Conservation (phyloP, 2,329 filamentous ascomycete species). For the Curvularia sp. region DNA sequence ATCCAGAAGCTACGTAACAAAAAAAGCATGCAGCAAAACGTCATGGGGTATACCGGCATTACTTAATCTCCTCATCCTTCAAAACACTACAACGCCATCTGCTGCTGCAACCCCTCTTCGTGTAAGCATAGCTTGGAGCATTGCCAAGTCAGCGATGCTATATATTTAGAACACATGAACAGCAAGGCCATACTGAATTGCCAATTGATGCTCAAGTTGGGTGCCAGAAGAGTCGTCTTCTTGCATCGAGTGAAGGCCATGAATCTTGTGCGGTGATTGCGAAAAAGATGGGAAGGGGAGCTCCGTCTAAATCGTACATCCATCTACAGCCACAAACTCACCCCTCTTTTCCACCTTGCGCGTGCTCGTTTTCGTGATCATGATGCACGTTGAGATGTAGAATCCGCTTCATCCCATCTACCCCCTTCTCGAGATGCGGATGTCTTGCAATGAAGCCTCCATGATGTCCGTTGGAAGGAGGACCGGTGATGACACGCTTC, state of each 20-base stretch:
- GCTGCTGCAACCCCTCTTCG: background rate
- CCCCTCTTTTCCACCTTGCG: slow-evolving; percentile 20
- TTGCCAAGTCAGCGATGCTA: background rate
- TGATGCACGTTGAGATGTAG: slow-evolving; percentile 48
- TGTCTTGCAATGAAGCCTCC: slow-evolving; percentile 48
- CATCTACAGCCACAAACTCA: slow-evolving; percentile 7
- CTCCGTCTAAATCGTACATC: background rate
- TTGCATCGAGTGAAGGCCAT: background rate
- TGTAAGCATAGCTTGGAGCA: background rate
- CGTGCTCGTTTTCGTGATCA: slow-evolving; percentile 10
- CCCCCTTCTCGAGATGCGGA: slow-evolving; percentile 53
- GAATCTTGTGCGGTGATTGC: background rate
- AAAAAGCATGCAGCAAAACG: background rate
- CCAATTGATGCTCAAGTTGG: background rate
- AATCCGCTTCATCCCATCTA: slow-evolving; percentile 56
- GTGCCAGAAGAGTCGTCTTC: background rate
- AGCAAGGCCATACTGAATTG: background rate
- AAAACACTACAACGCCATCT: background rate
- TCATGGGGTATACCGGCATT: background rate
- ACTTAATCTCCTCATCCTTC: background rate
- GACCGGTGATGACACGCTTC: slow-evolving; percentile 37
- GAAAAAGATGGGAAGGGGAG: background rate
- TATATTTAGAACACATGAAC: background rate
- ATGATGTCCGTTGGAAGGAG: slow-evolving; percentile 24
- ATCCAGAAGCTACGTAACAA: background rate